A percentile compares a stretch with the other conserved stretches of the same genome.
Conservation (phyloP, 2,329 filamentous ascomycete species). For the Penicillium sp. region DNA sequence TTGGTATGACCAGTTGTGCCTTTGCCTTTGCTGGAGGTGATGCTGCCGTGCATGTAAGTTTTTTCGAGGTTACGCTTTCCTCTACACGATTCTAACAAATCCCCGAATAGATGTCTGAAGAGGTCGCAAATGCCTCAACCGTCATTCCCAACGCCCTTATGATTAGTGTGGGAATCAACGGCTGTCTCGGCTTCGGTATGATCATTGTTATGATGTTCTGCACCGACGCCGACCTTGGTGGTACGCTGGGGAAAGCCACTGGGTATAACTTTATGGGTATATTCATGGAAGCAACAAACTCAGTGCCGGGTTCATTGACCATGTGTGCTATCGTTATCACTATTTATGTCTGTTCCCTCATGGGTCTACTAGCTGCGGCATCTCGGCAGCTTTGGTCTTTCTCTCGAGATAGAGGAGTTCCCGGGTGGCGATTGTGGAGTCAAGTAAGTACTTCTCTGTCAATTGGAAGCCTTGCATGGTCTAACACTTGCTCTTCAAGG, state of each 20-base stretch:
- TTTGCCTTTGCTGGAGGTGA: conserved; percentile 41
- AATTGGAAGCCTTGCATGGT: not conserved
- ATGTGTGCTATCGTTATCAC: conserved; percentile 30
- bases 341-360: conserved; percentile 31
- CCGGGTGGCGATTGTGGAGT: conserved; percentile 30
- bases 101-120: conserved; percentile 35
- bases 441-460: conserved; percentile 19
- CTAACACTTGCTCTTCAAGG: not conserved
- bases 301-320: conserved; percentile 22
- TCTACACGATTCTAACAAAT: not conserved
- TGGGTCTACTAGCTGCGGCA: conserved; percentile 35
- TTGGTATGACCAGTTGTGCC: conserved; percentile 36
- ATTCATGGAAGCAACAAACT: conserved; percentile 31
- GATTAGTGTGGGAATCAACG: conserved; percentile 38
- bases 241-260: conserved; percentile 23
- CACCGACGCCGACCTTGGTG: conserved; percentile 32
- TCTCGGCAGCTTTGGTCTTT: conserved; percentile 40
- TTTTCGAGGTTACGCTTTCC: not conserved
- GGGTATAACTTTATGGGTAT: conserved; percentile 38
- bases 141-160: conserved; percentile 40
- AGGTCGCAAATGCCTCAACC: conserved; percentile 39
- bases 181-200: conserved; percentile 36
- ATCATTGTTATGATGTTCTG: conserved; percentile 41
- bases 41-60: conserved; percentile 40
- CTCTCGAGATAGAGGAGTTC: conserved; percentile 39